phyloP scores from a whole-genome alignment of 768 basidiomycete genomes.

The Coprinellus micaceus region DNA sequence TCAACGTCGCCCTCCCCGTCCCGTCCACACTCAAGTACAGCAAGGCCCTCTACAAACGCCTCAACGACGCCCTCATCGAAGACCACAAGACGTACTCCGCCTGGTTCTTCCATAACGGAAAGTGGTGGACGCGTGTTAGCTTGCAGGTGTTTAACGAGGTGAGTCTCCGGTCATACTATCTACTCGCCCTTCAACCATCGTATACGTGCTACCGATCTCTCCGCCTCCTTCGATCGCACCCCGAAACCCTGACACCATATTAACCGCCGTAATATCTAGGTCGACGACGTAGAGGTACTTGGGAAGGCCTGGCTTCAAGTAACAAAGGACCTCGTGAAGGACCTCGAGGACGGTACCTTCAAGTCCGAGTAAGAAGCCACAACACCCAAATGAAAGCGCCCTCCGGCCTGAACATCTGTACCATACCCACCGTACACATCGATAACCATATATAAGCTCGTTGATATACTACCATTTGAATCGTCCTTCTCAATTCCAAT shows the following conservation, averaged over 20 bases:
- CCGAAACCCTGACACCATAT: no score
- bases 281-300: conserved; percentile 40
- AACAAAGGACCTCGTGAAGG: conserved; percentile 30
- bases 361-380: not conserved
- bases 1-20: conserved; percentile 35
- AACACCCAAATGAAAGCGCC: no score
- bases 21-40: conserved; percentile 18
- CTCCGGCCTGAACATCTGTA: no score
- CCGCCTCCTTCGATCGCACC: no score
- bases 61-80: conserved; percentile 26
- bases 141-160: conserved; percentile 41
- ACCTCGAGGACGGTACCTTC: conserved; percentile 10
- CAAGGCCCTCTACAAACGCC: conserved; percentile 17
- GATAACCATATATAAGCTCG: not conserved
- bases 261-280: no score
- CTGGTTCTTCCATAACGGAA: conserved; percentile 32
- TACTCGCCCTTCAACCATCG: not conserved
- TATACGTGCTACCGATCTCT: no score
- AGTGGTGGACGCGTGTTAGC: conserved; percentile 39
- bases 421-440: no score
- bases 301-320: conserved; percentile 34
- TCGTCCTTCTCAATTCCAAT: not conserved
- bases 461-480: not conserved
- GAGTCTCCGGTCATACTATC: not conserved
- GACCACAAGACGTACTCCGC: conserved; percentile 30